phyloP scores from a whole-genome alignment of 164 flowering plant genomes.

The Magnolia kwangsiensis region DNA sequence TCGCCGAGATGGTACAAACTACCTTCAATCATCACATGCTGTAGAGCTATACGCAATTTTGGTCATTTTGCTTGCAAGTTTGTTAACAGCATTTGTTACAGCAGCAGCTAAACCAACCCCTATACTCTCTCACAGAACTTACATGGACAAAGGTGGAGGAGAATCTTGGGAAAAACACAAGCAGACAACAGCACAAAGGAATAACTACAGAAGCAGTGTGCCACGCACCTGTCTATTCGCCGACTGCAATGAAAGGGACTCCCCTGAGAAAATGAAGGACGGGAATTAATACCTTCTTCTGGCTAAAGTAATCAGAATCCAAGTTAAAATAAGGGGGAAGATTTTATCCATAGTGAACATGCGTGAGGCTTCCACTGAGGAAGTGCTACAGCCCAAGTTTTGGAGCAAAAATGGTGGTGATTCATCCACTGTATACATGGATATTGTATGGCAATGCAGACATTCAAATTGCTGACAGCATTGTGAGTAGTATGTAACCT shows the following conservation, averaged over 20 bases:
- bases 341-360: neutral
- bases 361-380: neutral
- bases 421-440: neutral
- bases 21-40: neutral
- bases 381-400: too few relatives aligned
- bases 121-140: neutral
- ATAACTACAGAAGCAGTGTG: neutral
- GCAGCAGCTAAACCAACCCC: neutral
- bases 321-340: neutral
- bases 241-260: slow-evolving; percentile 17
- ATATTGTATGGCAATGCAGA: neutral
- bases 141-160: neutral
- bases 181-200: neutral
- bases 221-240: slow-evolving; percentile 8
- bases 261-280: slow-evolving; percentile 18
- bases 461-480: neutral
- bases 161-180: neutral
- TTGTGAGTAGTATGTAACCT: neutral
- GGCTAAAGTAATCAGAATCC: neutral
- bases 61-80: neutral
- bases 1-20: neutral
- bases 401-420: neutral
- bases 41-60: too few relatives aligned
- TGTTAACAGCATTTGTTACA: neutral
- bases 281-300: neutral